Conservation (phyloP, 495 filamentous ascomycete genomes). For the Rhizodiscina lignyota region DNA sequence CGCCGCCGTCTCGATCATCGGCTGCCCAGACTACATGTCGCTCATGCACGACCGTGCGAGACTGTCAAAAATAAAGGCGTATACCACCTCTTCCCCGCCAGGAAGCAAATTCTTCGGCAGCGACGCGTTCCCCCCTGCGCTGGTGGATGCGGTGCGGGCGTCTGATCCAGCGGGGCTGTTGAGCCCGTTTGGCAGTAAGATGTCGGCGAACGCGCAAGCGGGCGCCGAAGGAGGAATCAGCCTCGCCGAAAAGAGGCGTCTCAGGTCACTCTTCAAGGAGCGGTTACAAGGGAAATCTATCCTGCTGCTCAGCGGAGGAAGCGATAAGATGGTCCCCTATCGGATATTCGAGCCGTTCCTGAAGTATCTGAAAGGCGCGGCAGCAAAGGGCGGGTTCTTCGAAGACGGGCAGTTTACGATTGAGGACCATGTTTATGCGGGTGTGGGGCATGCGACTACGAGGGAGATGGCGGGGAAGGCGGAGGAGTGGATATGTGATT, state of each 20-base stretch:
- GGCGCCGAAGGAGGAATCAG: conserved; percentile 8
- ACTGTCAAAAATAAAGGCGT: conserved; percentile 50
- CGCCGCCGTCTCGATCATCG: conserved; percentile 64
- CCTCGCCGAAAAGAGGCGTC: neutral
- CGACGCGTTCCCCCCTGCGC: conserved; percentile 50
- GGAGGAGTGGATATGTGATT: conserved; percentile 12
- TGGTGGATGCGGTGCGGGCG: conserved; percentile 42
- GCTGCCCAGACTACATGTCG: conserved; percentile 73
- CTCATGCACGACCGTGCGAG: conserved; percentile 65
- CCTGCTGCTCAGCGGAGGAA: conserved; percentile 56
- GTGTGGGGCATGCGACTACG: conserved; percentile 57
- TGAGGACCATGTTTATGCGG: conserved; percentile 57
- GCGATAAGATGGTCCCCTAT: conserved; percentile 78
- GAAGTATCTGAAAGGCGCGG: conserved; percentile 46
- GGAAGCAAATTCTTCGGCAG: conserved; percentile 58
- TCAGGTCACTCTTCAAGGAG: conserved; percentile 20
- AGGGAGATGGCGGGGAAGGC: conserved; percentile 56
- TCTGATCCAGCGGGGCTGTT: conserved; percentile 50
- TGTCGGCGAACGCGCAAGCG: conserved; percentile 9
- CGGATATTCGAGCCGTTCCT: conserved; percentile 51
- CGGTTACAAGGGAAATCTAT: conserved; percentile 57
- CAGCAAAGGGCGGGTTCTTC: conserved; percentile 30
- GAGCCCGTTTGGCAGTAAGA: conserved; percentile 2
- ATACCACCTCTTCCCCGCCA: conserved; percentile 29
- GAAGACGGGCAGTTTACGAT: conserved; percentile 23